Conservation (phyloP, 169 alveolate genomes). For the Plasmodium malariae region DNA sequence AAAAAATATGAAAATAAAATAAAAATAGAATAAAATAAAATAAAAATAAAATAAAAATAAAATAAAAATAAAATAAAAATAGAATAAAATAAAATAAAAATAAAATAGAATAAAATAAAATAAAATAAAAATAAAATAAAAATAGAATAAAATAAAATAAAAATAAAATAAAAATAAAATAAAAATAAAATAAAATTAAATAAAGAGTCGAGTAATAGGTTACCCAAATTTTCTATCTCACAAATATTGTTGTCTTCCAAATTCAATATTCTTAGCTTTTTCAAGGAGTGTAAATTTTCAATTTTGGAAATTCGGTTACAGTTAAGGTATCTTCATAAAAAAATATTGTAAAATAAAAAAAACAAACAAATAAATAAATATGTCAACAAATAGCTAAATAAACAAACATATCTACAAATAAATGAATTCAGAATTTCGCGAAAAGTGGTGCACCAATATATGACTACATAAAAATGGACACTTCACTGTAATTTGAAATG, state of each 20-base stretch:
- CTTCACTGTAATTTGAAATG: no score
- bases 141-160: no score
- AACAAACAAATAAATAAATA: background rate
- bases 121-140: background rate
- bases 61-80: no score
- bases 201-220: background rate
- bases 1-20: no score
- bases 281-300: slow-evolving; percentile 48
- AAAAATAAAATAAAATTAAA: background rate
- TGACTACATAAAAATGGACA: no score
- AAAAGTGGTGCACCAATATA: no score
- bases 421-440: no score
- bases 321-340: slow-evolving; percentile 37
- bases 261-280: slow-evolving; percentile 41
- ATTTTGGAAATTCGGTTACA: slow-evolving; percentile 48
- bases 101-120: background rate
- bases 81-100: background rate
- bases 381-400: no score
- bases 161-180: background rate
- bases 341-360: background rate
- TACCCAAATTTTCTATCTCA: slow-evolving; percentile 70
- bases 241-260: slow-evolving; percentile 58
- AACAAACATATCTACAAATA: no score
- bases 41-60: no score
- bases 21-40: no score